These are phyloP conservation scores for Epichloe glyceriae DNA, from an alignment of 2,329 filamentous ascomycete species.

Conservation along the genomic window DNA sequence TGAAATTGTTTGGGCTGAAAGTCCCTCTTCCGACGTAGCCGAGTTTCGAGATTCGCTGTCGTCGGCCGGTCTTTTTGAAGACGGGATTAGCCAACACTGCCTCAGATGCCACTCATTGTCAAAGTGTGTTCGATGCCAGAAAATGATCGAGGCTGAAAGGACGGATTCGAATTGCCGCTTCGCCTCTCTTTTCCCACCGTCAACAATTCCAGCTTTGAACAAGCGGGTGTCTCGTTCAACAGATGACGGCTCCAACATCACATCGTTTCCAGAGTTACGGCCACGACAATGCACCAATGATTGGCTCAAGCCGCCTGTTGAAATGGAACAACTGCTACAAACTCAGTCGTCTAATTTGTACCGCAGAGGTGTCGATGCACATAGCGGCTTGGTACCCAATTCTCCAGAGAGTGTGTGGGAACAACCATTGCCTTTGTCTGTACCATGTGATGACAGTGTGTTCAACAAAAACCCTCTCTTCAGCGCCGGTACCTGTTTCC, in stretches of 20 bases:
- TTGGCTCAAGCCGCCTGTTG: slow-evolving; percentile 15
- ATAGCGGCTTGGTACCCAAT: slow-evolving; percentile 7
- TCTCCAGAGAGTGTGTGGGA: slow-evolving; percentile 5
- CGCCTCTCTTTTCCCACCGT: background rate
- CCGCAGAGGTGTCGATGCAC: slow-evolving; percentile 20
- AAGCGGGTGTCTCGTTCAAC: slow-evolving; percentile 4
- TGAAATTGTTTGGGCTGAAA: slow-evolving; percentile 18
- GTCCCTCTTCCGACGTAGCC: background rate
- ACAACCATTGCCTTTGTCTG: slow-evolving; percentile 6
- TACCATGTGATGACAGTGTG: slow-evolving; percentile 8
- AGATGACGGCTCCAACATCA: slow-evolving; percentile 16
- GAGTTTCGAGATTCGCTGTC: background rate
- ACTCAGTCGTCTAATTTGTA: slow-evolving; percentile 11
- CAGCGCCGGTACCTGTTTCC: background rate
- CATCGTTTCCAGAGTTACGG: slow-evolving; percentile 21
- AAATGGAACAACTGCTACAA: slow-evolving; percentile 8
- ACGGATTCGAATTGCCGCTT: background rate
- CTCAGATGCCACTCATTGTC: background rate
- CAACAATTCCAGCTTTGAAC: background rate
- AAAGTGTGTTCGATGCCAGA: background rate
- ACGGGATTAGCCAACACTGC: background rate
- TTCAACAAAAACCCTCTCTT: slow-evolving; percentile 16
- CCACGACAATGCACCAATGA: slow-evolving; percentile 21
- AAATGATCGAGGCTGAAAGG: background rate
- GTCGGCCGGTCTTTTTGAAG: background rate